Evolutionary conservation across 2,329 filamentous ascomycete species (phyloP), one percentile per base, ranked within the genome.

Genomic region (Trichophaea hybrida): DNA sequence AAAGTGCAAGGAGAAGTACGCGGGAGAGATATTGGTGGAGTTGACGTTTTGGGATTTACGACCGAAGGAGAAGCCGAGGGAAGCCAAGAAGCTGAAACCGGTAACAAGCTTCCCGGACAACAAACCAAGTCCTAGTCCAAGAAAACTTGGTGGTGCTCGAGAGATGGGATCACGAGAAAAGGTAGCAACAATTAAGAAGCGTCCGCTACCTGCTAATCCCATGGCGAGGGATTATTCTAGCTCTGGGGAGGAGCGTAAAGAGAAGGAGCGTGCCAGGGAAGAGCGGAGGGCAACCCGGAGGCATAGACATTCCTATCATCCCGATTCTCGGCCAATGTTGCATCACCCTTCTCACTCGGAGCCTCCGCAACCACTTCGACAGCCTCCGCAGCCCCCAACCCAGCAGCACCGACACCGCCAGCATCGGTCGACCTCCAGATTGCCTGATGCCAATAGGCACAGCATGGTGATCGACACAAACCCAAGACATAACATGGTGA

Each of bases 1-100:
- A 66, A 85, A 81, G 65, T 97, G 82, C 77, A 88, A 84, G 70
- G 89, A 90, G 64, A 95, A 95, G 76, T 98, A 97, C 69, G 91
- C 93, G 5, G 93, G 93, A 58, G 91, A 97, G 72, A 83, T 98
- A 65, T 81, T 91, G 66, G 84, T 98, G 65, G 93, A 98, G 74
- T 84, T 96, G 73, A 98, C 93, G 46, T 98, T 86, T 74, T 98
- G 97, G 75, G 93, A 98, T 72, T 83, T 80, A 59, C 80, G 91
- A 32, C 86, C 88, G 17, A 93, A 93, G 73, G 88, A 94, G 61
- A 89, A 85, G 73, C 54, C 58, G 6, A 59, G 57, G 12, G 52
- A 54, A 6, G 15, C 32, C 54, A 61, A 17, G 62, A 57, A 34
- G 35, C 52, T 6, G 17, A 13, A 15, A 13, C 24, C 33, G n/a